Base-by-base conservation (phyloP, 352 stramenopile species). In the Thalassiosira hispida region DNA sequence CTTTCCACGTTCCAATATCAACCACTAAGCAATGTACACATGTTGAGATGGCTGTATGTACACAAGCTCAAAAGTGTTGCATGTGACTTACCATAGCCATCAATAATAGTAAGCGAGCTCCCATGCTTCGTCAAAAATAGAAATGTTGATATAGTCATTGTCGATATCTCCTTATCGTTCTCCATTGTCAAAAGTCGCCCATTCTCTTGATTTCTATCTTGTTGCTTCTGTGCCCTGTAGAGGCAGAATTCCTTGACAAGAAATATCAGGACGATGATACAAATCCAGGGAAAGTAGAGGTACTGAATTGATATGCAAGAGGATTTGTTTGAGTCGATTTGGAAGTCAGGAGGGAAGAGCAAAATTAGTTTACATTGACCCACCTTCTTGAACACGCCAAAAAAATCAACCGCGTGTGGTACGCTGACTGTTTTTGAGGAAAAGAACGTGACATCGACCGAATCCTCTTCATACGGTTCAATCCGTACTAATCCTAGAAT, bases 91-190 rank as follows among this genome's bases (percentile, higher is more conserved):
- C n/a, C 70, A 46, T 47, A 57, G 23, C 70, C 70, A 46, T 79
- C 70, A n/a, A 79, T 63, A 57, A 79, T 72, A 29, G 35, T 47
- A 2, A 79, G 40, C 22, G n/a, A n/a, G 52, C 25, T 56, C 14
- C 70, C 70, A 22, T 73, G 47, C 16, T 40, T 42, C 0, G 70
- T 79, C n/a, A 72, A 16, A 20, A 71, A 27, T 18, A 79, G 46
- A 66, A 79, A 79, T 14, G 16, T 66, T 25, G 73, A 60, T 23
- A 79, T 66, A 8, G 60, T 65, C 70, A 79, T 79, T n/a, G 29
- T 25, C 57, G 65, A 18, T 1, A 73, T 22, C 11, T 60, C 56
- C 20, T 77, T 29, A 12, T 60, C 33, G 4, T 46, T 27, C n/a
- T 44, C 42, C 35, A 60, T 8, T 22, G 61, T 35, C 38, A 57